Conservation (phyloP, 345 rosid genomes). For the Sonneratia caseolaris region DNA sequence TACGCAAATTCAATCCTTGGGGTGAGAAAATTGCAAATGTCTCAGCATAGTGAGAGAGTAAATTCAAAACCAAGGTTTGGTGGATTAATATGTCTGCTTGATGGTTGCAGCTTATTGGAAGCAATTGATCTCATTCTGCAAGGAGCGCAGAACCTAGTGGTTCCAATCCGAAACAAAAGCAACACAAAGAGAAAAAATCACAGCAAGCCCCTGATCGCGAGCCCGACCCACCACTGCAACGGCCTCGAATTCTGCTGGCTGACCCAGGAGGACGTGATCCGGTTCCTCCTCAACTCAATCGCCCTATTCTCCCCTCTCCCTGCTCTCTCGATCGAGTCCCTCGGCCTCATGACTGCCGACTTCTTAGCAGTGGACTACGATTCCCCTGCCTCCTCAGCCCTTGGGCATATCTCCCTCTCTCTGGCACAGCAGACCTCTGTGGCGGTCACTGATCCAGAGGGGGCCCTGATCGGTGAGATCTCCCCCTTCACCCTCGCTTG, state of each 20-base stretch:
- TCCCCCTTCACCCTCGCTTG: constrained; percentile 59
- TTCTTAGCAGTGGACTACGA: constrained; percentile 43
- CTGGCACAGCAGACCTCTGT: constrained; percentile 55
- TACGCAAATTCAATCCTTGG: no score
- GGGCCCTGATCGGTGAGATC: constrained; percentile 58
- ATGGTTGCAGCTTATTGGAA: constrained; percentile 45
- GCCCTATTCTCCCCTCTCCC: constrained; percentile 66
- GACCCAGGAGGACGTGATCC: constrained; percentile 76
- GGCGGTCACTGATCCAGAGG: constrained; percentile 54
- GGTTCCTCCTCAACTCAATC: constrained; percentile 64
- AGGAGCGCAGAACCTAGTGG: constrained; percentile 85
- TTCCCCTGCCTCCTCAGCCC: constrained; percentile 52
- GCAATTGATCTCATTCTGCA: constrained; percentile 70
- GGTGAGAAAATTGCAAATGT: no score
- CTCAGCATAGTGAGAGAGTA: no score
- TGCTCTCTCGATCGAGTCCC: constrained; percentile 50
- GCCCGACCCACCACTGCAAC: constrained; percentile 22
- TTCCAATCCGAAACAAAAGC: constrained; percentile 46
- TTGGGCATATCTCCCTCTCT: constrained; percentile 38
- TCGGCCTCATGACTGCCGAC: constrained; percentile 46
- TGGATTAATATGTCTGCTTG: not conserved
- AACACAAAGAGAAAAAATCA: constrained; percentile 32
- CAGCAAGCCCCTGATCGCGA: constrained; percentile 19
- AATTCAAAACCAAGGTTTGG: not conserved
- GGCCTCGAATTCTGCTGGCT: constrained; percentile 85